These are phyloP conservation scores for Nectriaceae sp. DNA, from an alignment of 2,329 filamentous ascomycete species.

Conservation along the genomic window DNA sequence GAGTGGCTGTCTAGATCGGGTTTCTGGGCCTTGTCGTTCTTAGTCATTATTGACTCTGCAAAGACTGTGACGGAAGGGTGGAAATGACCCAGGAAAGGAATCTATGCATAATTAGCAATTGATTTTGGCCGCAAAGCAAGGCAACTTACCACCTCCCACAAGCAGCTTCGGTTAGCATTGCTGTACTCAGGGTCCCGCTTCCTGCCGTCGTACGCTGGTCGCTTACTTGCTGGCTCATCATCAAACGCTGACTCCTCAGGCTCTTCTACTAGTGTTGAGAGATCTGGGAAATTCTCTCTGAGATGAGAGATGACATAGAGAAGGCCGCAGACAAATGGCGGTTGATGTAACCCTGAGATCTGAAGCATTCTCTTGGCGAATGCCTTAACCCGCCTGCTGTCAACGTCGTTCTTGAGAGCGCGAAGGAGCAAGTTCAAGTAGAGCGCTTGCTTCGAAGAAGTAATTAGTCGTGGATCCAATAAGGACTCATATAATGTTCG, in stretches of 20 bases:
- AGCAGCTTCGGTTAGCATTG: slow-evolving; percentile 87
- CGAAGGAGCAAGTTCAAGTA: slow-evolving; percentile 92
- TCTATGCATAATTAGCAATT: slow-evolving; percentile 28
- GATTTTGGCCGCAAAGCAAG: not conserved
- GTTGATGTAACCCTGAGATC: slow-evolving; percentile 83
- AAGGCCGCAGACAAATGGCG: slow-evolving; percentile 90
- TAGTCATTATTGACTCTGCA: slow-evolving; percentile 69
- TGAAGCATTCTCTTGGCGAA: slow-evolving; percentile 95
- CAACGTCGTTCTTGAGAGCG: slow-evolving; percentile 86
- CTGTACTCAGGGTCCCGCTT: slow-evolving; percentile 92
- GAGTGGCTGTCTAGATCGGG: slow-evolving; percentile 89
- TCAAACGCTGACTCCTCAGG: slow-evolving; percentile 70
- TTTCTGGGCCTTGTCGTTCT: slow-evolving; percentile 76
- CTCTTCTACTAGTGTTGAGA: slow-evolving; percentile 76
- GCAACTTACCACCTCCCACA: slow-evolving; percentile 81
- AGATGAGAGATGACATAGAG: slow-evolving; percentile 86
- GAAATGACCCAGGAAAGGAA: slow-evolving; percentile 64
- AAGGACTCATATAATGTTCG: slow-evolving; percentile 93
- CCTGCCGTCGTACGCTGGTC: slow-evolving; percentile 72
- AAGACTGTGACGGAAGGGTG: slow-evolving; percentile 92
- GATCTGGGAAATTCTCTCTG: slow-evolving; percentile 74
- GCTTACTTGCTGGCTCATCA: slow-evolving; percentile 51
- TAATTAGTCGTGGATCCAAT: slow-evolving; percentile 82
- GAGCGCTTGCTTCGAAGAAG: slow-evolving; percentile 91
- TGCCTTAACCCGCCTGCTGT: slow-evolving; percentile 87